Conservation (phyloP, 176 grass and related monocot species). For the Canna indica region DNA sequence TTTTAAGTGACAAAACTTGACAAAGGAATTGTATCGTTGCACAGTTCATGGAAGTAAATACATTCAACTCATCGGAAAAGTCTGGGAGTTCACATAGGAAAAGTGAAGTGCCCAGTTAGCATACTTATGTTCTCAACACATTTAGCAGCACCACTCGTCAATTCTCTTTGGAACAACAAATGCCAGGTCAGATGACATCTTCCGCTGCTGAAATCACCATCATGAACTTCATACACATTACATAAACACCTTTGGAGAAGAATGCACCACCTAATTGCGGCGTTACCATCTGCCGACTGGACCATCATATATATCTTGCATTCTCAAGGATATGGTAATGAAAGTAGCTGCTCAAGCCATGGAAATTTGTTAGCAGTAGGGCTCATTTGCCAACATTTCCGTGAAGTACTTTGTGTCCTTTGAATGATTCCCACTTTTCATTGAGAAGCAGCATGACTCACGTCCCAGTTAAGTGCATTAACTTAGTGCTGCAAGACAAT, state of each 20-base stretch:
- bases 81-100: background rate
- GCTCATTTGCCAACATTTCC: conserved; percentile 33
- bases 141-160: background rate
- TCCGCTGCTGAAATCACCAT: background rate
- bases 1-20: background rate
- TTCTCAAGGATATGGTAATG: too few relatives aligned
- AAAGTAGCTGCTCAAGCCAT: background rate
- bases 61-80: background rate
- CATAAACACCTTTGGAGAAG: background rate
- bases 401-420: conserved; percentile 37
- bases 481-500: background rate
- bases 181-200: background rate
- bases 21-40: background rate
- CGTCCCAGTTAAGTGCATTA: background rate
- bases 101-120: background rate
- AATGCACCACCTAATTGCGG: background rate
- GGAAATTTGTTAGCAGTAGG: conserved; percentile 18
- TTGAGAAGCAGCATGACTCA: conserved; percentile 11
- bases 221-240: background rate
- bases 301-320: too few relatives aligned
- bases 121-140: background rate
- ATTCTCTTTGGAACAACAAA: background rate
- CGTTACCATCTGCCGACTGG: too few relatives aligned
- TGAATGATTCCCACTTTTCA: conserved; percentile 25
- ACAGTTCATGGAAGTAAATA: background rate